Conservation (phyloP, 345 rosid species). For the Garcia nutans region DNA sequence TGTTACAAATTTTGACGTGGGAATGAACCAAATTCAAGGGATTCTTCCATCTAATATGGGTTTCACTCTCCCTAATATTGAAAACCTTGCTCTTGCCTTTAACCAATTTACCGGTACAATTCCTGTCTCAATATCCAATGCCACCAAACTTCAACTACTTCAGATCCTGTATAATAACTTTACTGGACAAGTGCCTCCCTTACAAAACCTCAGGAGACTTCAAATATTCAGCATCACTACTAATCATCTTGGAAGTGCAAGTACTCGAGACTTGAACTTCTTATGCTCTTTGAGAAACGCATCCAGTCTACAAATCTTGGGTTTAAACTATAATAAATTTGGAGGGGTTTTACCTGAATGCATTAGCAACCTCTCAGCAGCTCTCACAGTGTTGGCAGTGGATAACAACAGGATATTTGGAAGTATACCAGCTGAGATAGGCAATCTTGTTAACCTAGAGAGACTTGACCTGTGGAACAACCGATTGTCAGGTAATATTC, state of each 20-base stretch:
- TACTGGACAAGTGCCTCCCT: neutral
- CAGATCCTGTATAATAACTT: fast-evolving
- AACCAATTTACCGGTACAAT: slow-evolving; percentile 23
- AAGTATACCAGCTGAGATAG: neutral
- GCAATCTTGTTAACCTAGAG: neutral
- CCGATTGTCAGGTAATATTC: neutral
- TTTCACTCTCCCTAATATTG: slow-evolving; percentile 17
- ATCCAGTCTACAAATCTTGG: neutral
- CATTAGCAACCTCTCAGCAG: neutral
- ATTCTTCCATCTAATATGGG: neutral
- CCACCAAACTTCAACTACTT: neutral
- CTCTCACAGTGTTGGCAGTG: neutral
- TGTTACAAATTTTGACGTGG: neutral
- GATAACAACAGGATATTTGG: neutral
- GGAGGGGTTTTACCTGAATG: neutral
- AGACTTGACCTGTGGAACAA: neutral
- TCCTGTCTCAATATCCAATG: slow-evolving; percentile 29
- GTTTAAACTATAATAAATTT: neutral
- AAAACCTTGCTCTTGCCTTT: neutral
- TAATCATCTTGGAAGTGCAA: neutral
- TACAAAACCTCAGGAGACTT: neutral
- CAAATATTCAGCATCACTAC: neutral
- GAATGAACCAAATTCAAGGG: slow-evolving; percentile 21
- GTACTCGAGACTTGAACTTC: neutral
- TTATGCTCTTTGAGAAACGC: neutral